Base-by-base conservation (phyloP, 257 asterid species). In the Ilex asprella region DNA sequence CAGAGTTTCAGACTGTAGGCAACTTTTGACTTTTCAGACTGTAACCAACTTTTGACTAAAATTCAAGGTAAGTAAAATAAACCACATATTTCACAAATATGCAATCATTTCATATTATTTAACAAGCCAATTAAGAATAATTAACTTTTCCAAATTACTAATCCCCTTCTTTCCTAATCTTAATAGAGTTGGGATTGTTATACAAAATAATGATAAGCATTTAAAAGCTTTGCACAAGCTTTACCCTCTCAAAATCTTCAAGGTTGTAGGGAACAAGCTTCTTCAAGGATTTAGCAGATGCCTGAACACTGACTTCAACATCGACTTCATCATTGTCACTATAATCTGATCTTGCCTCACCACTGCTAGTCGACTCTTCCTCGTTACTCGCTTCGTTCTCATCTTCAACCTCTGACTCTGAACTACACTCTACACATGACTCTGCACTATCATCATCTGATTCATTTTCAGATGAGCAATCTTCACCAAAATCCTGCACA, bases 191-290 rank as follows among this genome's bases (percentile, higher is more conserved):
- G 41, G 41, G 8, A 35, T 35, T 35, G 41, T 8, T 35, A 35
- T 35, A 35, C 41, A 3, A 35, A 35, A 35, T 35, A 3, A 0
- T 35, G 8, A 35, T 49, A 15, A 49, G 54, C 54, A 49, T 4
- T 6, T 49, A 4, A 49, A 49, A 49, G 54, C 14, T 49, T 49
- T 4, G 10, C 14, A 7, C 10, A 49, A 69, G 9, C 53, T 64
- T 58, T 82, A 85, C 97, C 95, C 82, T 89, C 87, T 87, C 95
- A 73, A 89, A 78, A 55, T 85, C 94, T 67, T 87, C 99, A 32
- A 82, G 71, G 65, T 68, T 78, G 77, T 72, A 59, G 2, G 94
- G 99, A 58, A 79, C 65, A 61, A 89, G 84, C 79, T 85, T 89
- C 76, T 85, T 81, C 68, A 87, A 67, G 56, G 85, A 85, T 81